Conservation (phyloP, 2,329 filamentous ascomycete genomes). For the Pseudogymnoascus sp. region DNA sequence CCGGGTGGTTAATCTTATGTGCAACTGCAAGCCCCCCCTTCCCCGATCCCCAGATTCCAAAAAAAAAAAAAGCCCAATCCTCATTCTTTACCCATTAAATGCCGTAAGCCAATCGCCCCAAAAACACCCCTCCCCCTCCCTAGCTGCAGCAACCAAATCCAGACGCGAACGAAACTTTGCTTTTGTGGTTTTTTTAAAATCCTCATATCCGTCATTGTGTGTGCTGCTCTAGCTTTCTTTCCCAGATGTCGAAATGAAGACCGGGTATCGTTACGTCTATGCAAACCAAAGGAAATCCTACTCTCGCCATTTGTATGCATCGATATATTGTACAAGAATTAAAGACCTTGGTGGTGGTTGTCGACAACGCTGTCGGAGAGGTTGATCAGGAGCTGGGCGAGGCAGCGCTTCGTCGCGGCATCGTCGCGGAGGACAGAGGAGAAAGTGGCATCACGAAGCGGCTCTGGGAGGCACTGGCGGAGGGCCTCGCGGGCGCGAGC, state of each 20-base stretch:
- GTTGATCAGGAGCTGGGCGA: slow-evolving; percentile 95
- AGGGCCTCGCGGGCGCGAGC: slow-evolving; percentile 90
- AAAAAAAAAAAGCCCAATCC: not conserved
- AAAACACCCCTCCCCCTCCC: not conserved
- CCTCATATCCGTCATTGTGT: slow-evolving; percentile 8
- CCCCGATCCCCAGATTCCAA: not conserved
- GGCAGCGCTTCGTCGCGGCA: slow-evolving; percentile 92
- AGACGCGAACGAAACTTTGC: not conserved
- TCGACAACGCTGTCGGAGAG: slow-evolving; percentile 76
- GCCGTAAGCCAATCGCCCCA: slow-evolving; percentile 1
- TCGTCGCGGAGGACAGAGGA: slow-evolving; percentile 94
- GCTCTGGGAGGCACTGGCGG: slow-evolving; percentile 91
- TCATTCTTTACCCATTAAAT: not conserved
- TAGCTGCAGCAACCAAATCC: slow-evolving; percentile 7
- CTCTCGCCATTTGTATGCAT: slow-evolving; percentile 17
- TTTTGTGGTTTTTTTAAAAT: slow-evolving; percentile 9
- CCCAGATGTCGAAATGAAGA: slow-evolving; percentile 21
- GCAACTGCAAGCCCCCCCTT: not conserved
- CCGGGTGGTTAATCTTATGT: slow-evolving; percentile 4
- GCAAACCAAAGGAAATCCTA: slow-evolving; percentile 26
- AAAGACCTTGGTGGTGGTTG: slow-evolving; percentile 28
- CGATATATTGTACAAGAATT: slow-evolving; percentile 26
- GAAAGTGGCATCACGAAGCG: slow-evolving; percentile 97
- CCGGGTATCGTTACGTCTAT: slow-evolving; percentile 30
- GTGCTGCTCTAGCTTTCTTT: slow-evolving; percentile 11